Evolutionary conservation across 805 yeast species (phyloP), one percentile per base, ranked within the genome.

Genomic region (Lipomyces starkeyi): DNA sequence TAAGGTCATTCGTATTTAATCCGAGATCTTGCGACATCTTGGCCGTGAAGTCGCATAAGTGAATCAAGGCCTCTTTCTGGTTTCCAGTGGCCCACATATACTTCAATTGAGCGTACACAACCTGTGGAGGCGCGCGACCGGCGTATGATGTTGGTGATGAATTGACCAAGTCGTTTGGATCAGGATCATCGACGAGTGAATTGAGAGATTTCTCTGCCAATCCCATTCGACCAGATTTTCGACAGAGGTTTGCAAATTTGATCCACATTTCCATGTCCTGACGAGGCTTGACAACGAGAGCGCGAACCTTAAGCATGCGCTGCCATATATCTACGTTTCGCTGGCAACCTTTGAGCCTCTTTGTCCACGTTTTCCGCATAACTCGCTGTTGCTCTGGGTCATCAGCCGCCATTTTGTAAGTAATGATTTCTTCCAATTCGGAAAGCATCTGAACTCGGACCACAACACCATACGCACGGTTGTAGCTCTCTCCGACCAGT

Each of bases 241-340:
- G 86, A 77, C 98, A 93, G 66, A 95, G 82, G 75, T 95, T 95
- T 25, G 99, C 98, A 83, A 95, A 96, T 78, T 95, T 93, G 74
- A 95, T 94, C 97, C 98, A 93, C 86, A 93, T 91, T 63, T 91
- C 95, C 95, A 93, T 90, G 76, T 95, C 98, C 75, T 95, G 97
- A 73, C 93, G 91, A 1, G 99, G 99, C 71, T 90, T 89, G 58
- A 95, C 91, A 14, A 95, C 98, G 59, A 95, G 83, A 0, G 98
- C 94, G 65, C 99, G 84, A 1, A 94, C 97, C 77, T 93, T 91
- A 68, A 95, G 83, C 87, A 95, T 89, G 75, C 98, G 84, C 78
- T 94, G 98, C 99, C 99, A 95, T n/a, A 93, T 93, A 80, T 95
- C 99, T 62, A 95, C 98, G 80, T 95, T 95, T 73, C 95, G 85